Conservation (phyloP, 768 basidiomycete genomes). For the Kwoniella pini region DNA sequence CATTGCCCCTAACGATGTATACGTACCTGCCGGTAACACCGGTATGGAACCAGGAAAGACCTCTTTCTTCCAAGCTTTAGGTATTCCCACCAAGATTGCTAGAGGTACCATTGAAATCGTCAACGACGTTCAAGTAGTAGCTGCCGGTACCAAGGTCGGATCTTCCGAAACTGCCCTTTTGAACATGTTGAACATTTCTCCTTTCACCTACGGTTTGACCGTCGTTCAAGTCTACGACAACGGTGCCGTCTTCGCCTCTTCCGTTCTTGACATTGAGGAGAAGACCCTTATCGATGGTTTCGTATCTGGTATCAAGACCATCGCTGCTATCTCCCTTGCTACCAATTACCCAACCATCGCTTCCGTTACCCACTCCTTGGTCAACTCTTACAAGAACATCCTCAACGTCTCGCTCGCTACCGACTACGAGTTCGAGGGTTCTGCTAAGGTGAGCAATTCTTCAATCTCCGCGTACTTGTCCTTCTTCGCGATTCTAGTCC, state of each 20-base stretch:
- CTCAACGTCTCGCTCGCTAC: conserved; percentile 83
- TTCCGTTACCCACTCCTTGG: conserved; percentile 88
- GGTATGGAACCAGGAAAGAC: conserved; percentile 99
- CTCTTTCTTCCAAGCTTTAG: conserved; percentile 99
- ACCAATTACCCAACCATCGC: conserved; percentile 94
- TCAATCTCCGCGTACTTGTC: conserved; percentile 19
- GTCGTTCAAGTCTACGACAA: conserved; percentile 95
- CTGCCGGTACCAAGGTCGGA: conserved; percentile 89
- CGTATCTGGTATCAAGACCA: conserved; percentile 87
- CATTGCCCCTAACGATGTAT: conserved; percentile 85
- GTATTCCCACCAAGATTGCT: conserved; percentile 99
- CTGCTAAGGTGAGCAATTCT: conserved; percentile 72
- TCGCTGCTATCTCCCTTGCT: conserved; percentile 93
- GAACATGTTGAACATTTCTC: conserved; percentile 99
- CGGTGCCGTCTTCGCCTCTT: conserved; percentile 86
- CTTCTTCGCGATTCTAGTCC: conserved; percentile 20
- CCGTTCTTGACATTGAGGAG: conserved; percentile 91
- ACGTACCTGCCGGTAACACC: conserved; percentile 92
- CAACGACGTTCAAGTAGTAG: conserved; percentile 91
- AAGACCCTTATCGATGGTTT: conserved; percentile 87
- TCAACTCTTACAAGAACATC: conserved; percentile 99
- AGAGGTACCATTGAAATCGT: conserved; percentile 99
- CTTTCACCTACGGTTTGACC: conserved; percentile 99
- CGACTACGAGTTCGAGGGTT: conserved; percentile 90
- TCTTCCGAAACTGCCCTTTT: conserved; percentile 94